phyloP scores from a whole-genome alignment of 2,329 filamentous ascomycete genomes.

The Curvularia sp. region DNA sequence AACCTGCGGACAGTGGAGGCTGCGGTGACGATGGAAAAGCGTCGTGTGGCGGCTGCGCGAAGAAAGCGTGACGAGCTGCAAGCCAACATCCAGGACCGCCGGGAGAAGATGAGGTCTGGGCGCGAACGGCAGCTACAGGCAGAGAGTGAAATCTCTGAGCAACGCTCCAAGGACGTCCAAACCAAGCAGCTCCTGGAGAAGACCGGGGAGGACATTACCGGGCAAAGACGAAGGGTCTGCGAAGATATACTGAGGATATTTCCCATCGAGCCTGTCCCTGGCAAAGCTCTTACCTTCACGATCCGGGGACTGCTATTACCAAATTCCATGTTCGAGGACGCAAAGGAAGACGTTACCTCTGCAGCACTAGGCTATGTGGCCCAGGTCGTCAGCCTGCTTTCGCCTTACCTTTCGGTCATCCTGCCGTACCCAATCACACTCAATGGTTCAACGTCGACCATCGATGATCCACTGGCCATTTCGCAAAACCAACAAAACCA shows the following conservation, averaged over 20 bases:
- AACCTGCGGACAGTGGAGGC: constrained; percentile 54
- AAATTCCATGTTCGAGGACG: constrained; percentile 78
- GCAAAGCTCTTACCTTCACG: constrained; percentile 76
- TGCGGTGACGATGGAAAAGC: constrained; percentile 68
- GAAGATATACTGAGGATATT: constrained; percentile 82
- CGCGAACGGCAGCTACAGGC: constrained; percentile 65
- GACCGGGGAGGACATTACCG: constrained; percentile 72
- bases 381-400: constrained; percentile 75
- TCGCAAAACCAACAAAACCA: constrained; percentile 46
- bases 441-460: constrained; percentile 75
- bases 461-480: constrained; percentile 73
- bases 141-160: constrained; percentile 67
- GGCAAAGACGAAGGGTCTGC: constrained; percentile 87
- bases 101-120: constrained; percentile 71
- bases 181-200: constrained; percentile 63
- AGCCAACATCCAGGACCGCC: constrained; percentile 69
- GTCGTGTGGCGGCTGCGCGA: constrained; percentile 67
- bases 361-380: constrained; percentile 83
- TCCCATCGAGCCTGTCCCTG: constrained; percentile 72
- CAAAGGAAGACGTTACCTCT: constrained; percentile 74
- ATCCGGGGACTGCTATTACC: constrained; percentile 81
- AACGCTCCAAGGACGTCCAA: constrained; percentile 51
- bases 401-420: constrained; percentile 79
- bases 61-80: constrained; percentile 71
- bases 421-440: constrained; percentile 81